These are phyloP conservation scores for Mycena vitilis DNA, from an alignment of 768 basidiomycete species.

Conservation along the genomic window DNA sequence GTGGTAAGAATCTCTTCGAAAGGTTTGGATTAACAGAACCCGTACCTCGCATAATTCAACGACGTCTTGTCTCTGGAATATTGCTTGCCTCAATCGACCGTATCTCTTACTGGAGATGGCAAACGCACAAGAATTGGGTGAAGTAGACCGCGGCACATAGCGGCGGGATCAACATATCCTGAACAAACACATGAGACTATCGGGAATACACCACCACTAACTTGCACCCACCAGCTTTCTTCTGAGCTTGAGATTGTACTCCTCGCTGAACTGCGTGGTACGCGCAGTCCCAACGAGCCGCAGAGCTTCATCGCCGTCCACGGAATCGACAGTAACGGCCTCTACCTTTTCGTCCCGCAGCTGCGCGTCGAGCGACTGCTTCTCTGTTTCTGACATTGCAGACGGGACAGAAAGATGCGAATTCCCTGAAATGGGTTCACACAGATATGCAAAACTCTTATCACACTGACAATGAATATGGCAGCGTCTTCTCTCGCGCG, in stretches of 20 bases:
- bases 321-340: conserved; percentile 47
- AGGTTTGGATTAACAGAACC: not conserved
- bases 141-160: conserved; percentile 76
- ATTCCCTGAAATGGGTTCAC: not conserved
- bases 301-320: conserved; percentile 70
- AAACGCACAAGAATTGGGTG: conserved; percentile 69
- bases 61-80: conserved; percentile 72
- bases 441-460: conserved; percentile 22
- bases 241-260: conserved; percentile 67
- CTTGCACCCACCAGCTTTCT: conserved; percentile 61
- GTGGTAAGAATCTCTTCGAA: not conserved
- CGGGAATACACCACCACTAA: not conserved
- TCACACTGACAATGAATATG: conserved; percentile 16
- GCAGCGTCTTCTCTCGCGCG: conserved; percentile 32
- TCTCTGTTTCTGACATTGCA: conserved; percentile 28
- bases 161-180: conserved; percentile 66
- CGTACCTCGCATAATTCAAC: conserved; percentile 75
- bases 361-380: conserved; percentile 32
- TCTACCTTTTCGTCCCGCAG: conserved; percentile 48
- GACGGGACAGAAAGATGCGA: not conserved
- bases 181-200: not conserved
- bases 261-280: conserved; percentile 65
- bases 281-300: conserved; percentile 67
- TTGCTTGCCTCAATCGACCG: not conserved
- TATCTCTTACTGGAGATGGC: not conserved